Evolutionary conservation across 306 rosid genomes (phyloP), one percentile per base, ranked within the genome.

Genomic region (Cicer judaicum): DNA sequence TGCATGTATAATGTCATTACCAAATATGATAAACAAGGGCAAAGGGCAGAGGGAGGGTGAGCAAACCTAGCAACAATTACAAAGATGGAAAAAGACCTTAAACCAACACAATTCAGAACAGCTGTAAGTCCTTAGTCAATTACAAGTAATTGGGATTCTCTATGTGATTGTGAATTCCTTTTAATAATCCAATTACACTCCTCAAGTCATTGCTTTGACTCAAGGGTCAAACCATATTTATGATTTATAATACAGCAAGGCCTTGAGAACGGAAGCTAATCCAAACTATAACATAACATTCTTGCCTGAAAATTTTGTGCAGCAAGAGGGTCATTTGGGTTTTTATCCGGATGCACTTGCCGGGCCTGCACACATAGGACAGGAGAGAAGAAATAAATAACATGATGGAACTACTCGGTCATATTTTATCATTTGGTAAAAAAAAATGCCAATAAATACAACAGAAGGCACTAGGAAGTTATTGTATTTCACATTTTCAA

Each of bases 311-410:
- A 94, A 69, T 94, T 92, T 60, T 94, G 93, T 7, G 99, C 99
- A 14, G 99, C 99, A 34, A 82, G 92, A 52, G 99, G 99, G 75
- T 94, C 92, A 73, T 92, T 92, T 21, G 95, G 99, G 87, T 94
- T 94, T 86, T 94, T 94, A 80, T 94, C 99, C 7, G 99, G 99
- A 86, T 94, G 99, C 73, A 94, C 99, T 83, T 94, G 99, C 7
- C 99, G 86, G 47, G 99, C 99, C 99, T 94, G 87, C 78, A 83
- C 74, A 49, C 18, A 47, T 42, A 70, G 56, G 15, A 66, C 56
- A 63, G 56, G 55, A 70, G 39, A 74, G 68, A 44, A 44, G 1
- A 15, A 44, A 68, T 73, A 48, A 76, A 48, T 56, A 56, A 65
- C 64, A 21, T 36, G 11, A 47, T 50, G 38, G 48, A 18, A 77